Base-by-base conservation (phyloP, 805 yeast genomes). In the Monosporozyma yasuniensis region DNA sequence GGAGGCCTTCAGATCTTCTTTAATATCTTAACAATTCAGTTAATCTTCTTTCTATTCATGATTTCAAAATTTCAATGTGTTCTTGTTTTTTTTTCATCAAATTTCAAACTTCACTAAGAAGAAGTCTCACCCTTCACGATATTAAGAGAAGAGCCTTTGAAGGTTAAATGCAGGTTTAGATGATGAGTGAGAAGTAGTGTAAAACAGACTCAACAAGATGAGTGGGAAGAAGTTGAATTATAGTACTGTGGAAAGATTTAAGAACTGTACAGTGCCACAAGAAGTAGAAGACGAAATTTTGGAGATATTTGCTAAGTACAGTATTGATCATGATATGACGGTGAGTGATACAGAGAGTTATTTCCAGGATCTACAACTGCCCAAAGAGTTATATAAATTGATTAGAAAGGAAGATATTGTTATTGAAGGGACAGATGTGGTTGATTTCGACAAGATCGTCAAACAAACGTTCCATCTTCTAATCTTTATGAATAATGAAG, bases 381-480 rank as follows among this genome's bases (percentile, higher is more conserved):
- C 65, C 25, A 51, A 27, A 39, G 60, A 56, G n/a, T 67, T 63
- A 45, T 60, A 48, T 11, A 52, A 53, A 48, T 64, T 66, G 41
- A 55, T 72, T 11, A 54, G 61, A 3, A 45, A 49, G 0, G 57
- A 58, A 0, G 66, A 69, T 10, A 52, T 74, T 22, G 54, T 64
- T 1, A 54, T 75, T 10, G 73, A 68, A 16, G 75, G 72, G 0
- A 72, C 77, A 0, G 57, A 70, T 34, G 60, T 77, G 3, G 68
- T 78, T 11, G 81, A 76, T 56, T 75, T 77, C 52, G 79, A 75
- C 43, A 71, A 69, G 50, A 61, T 74, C 38, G 48, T 77, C 32
- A 60, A 63, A 38, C 61, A 60, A 44, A 74, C 77, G 2, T 73
- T 69, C 41, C 69, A 74, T 27, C 55, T 76, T 44, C 50, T 76